These are phyloP conservation scores for Eucalyptus lansdowneana DNA, from an alignment of 345 rosid species.

Conservation along the genomic window DNA sequence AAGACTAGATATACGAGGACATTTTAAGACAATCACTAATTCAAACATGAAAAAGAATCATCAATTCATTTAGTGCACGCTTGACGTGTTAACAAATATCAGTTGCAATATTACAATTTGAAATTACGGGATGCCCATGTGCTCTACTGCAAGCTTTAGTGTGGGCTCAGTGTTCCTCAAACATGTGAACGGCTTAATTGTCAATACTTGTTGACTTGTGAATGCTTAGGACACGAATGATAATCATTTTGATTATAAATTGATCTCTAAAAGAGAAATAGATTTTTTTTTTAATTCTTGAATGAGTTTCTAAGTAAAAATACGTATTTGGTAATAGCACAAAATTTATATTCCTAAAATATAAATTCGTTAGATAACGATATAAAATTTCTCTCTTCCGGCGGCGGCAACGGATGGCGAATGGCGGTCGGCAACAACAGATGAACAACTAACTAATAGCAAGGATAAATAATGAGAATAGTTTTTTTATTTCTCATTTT, in stretches of 20 bases:
- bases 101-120: not conserved
- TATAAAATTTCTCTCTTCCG: too few species aligned
- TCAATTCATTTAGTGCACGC: not conserved
- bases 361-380: rapidly evolving
- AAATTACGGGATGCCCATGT: not conserved
- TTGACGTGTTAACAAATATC: not conserved
- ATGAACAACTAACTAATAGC: rapidly evolving
- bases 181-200: not conserved
- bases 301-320: too few species aligned
- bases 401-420: rapidly evolving
- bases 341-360: too few species aligned
- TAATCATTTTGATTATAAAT: too few species aligned
- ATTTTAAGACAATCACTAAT: not conserved
- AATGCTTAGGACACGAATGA: not conserved
- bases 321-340: rapidly evolving
- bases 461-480: too few species aligned
- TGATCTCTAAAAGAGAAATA: too few species aligned
- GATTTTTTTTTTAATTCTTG: too few species aligned
- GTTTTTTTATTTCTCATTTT: too few species aligned
- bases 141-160: not conserved
- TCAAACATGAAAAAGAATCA: not conserved
- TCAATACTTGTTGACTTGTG: not conserved
- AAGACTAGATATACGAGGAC: not conserved
- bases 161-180: not conserved
- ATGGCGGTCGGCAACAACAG: rapidly evolving